Evolutionary conservation across 2,329 filamentous ascomycete species (phyloP), one percentile per base, ranked within the genome.

Genomic region (Penicillium glabrum): DNA sequence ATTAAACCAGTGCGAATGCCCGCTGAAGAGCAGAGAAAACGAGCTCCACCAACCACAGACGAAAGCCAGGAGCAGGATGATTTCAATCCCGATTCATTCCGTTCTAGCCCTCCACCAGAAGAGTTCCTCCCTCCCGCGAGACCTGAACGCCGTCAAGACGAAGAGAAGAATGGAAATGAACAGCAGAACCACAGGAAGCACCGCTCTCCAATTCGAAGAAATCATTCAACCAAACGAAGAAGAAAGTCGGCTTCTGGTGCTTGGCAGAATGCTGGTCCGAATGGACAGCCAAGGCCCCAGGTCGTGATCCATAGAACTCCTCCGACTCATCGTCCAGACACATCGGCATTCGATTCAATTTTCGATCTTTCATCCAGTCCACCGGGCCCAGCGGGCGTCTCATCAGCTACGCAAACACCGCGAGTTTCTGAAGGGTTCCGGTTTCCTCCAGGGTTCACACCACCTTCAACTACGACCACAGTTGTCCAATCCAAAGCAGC

Each of bases 1-100:
- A 46, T 80, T 9, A 75, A 72, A 51, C 78, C 79, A 13, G 65
- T 81, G 14, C 75, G 72, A 19, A 66, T 75, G 33, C 51, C 64
- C 60, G 53, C 65, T 49, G 49, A 66, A 35, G 56, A 58, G 19
- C 53, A 66, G 31, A 53, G 51, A 29, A 54, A 51, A 37, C 51
- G 54, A 46, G 50, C 57, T 19, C 21, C 55, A 41, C 51, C 57
- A 48, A 46, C 61, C 16, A 66, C 67, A 3, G 61, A 69, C 48
- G 68, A 72, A 33, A 71, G 67, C 45, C 71, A 74, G 53, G 66
- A 62, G 16, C 65, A 73, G 35, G 67, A 73, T 21, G 69, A 69
- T 49, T 67, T 72, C 43, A 69, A 74, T 48, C 67, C 67, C 21
- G 64, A 67, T 51, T 67, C 60, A 31, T 62, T 69, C 43, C 70